Evolutionary conservation across 2,329 filamentous ascomycete species (phyloP).

Genomic region (Metarhizium rileyi): DNA sequence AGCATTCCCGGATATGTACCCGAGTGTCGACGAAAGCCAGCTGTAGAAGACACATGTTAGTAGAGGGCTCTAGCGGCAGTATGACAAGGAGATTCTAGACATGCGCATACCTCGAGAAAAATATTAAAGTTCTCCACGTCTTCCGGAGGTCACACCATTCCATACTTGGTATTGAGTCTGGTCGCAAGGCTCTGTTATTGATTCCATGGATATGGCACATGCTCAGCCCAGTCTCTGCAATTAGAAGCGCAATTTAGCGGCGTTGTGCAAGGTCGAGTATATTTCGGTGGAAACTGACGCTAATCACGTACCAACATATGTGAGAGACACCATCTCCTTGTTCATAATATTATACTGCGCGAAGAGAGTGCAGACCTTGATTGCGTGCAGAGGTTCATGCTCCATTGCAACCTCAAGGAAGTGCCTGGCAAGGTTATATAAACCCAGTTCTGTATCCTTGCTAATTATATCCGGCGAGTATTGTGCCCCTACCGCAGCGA

Average conservation of each 20-base stretch:
- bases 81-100: neutral
- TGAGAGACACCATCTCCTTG: slow-evolving; percentile 7
- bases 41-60: neutral
- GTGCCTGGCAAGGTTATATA: slow-evolving; percentile 8
- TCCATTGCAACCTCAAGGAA: slow-evolving; percentile 6
- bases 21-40: slow-evolving; percentile 6
- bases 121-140: slow-evolving; percentile 7
- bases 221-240: neutral
- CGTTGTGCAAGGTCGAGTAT: neutral
- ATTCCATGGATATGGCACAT: slow-evolving; percentile 1
- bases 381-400: slow-evolving; percentile 4
- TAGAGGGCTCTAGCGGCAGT: no score
- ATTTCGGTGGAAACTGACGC: neutral
- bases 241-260: neutral
- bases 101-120: slow-evolving; percentile 5
- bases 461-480: slow-evolving; percentile 2
- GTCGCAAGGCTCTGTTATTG: neutral
- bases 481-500: slow-evolving; percentile 8
- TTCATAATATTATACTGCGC: slow-evolving; percentile 10
- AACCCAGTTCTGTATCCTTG: neutral
- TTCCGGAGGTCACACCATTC: slow-evolving; percentile 5
- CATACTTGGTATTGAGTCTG: neutral
- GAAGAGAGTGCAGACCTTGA: slow-evolving; percentile 8
- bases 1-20: slow-evolving; percentile 5
- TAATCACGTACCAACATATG: slow-evolving; percentile 5